A percentile compares a stretch with the other conserved stretches of the same genome.
phyloP scores from a whole-genome alignment of 768 basidiomycete species.

The Hericium coralloides region DNA sequence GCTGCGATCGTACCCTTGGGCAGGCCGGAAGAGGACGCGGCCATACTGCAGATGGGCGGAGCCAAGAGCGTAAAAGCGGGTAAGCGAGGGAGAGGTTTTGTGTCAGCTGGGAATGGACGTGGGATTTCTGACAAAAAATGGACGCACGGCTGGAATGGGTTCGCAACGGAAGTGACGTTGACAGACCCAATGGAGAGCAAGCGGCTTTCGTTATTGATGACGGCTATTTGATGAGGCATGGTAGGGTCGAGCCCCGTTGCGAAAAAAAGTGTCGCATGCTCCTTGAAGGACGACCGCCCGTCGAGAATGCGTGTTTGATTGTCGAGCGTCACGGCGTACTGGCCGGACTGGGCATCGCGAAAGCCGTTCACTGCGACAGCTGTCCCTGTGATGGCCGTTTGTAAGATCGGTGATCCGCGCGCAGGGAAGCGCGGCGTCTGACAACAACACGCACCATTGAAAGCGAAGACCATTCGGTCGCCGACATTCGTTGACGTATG shows the following conservation, averaged over 20 bases:
- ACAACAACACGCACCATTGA: slow-evolving; percentile 34
- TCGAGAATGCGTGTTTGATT: slow-evolving; percentile 38
- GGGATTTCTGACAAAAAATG: background rate
- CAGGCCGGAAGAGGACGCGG: slow-evolving; percentile 19
- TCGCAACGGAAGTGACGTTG: slow-evolving; percentile 31
- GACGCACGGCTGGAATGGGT: background rate
- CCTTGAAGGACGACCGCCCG: slow-evolving; percentile 43
- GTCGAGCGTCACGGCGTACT: slow-evolving; percentile 50
- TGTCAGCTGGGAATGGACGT: background rate
- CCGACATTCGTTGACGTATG: slow-evolving; percentile 30
- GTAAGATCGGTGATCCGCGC: too few species aligned
- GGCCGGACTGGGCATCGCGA: slow-evolving; percentile 48
- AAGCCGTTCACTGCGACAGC: slow-evolving; percentile 52
- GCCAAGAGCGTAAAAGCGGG: too few species aligned
- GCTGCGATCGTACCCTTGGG: slow-evolving; percentile 59
- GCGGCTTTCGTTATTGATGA: slow-evolving; percentile 39
- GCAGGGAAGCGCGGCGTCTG: too few species aligned
- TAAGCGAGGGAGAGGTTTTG: background rate
- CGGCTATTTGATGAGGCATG: slow-evolving; percentile 37
- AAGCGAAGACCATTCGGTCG: slow-evolving; percentile 34
- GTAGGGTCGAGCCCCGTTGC: slow-evolving; percentile 49
- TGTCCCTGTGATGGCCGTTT: slow-evolving; percentile 30
- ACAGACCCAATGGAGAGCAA: slow-evolving; percentile 46
- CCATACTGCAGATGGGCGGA: background rate
- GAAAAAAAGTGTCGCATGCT: slow-evolving; percentile 52